These are phyloP conservation scores for Ogataea pilisensis DNA, from an alignment of 805 yeast species.

Conservation along the genomic window DNA sequence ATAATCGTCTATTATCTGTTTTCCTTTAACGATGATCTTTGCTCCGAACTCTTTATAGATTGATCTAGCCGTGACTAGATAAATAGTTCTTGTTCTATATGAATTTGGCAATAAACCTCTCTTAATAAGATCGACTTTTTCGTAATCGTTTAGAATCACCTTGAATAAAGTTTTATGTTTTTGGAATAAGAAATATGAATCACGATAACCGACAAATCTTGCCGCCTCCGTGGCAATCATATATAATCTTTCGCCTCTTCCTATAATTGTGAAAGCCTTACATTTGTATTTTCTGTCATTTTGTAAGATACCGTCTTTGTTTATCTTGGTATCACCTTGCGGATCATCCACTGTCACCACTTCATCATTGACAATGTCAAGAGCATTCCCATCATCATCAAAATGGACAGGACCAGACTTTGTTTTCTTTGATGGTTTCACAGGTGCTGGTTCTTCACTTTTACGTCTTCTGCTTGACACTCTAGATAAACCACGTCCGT, in stretches of 20 bases:
- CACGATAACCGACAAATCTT: slow-evolving; percentile 88
- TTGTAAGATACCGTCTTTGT: slow-evolving; percentile 56
- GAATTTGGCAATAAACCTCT: slow-evolving; percentile 83
- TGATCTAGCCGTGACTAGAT: slow-evolving; percentile 85
- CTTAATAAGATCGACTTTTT: slow-evolving; percentile 77
- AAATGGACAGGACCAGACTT: slow-evolving; percentile 16
- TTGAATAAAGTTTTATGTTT: slow-evolving; percentile 76
- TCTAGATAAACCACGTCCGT: too few species aligned
- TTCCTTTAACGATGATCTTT: slow-evolving; percentile 73
- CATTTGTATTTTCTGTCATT: slow-evolving; percentile 76
- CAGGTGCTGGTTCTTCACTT: slow-evolving; percentile 25
- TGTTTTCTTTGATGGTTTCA: slow-evolving; percentile 31
- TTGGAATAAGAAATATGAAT: slow-evolving; percentile 84
- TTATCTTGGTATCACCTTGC: slow-evolving; percentile 73
- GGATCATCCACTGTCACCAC: slow-evolving; percentile 71
- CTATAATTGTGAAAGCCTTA: slow-evolving; percentile 59
- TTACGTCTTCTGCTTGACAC: slow-evolving; percentile 15
- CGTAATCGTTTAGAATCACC: slow-evolving; percentile 66
- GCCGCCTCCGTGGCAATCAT: slow-evolving; percentile 98
- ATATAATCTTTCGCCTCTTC: slow-evolving; percentile 66
- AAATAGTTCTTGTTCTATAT: slow-evolving; percentile 85
- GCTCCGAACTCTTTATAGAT: slow-evolving; percentile 92
- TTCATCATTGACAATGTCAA: slow-evolving; percentile 69
- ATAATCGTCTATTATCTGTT: slow-evolving; percentile 80
- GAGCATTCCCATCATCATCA: slow-evolving; percentile 67